Percentiles rank a stretch among this genome's conserved stretches.
Conservation (phyloP, 1,284 basidiomycete genomes). For the Moesziomyces parantarcticus region DNA sequence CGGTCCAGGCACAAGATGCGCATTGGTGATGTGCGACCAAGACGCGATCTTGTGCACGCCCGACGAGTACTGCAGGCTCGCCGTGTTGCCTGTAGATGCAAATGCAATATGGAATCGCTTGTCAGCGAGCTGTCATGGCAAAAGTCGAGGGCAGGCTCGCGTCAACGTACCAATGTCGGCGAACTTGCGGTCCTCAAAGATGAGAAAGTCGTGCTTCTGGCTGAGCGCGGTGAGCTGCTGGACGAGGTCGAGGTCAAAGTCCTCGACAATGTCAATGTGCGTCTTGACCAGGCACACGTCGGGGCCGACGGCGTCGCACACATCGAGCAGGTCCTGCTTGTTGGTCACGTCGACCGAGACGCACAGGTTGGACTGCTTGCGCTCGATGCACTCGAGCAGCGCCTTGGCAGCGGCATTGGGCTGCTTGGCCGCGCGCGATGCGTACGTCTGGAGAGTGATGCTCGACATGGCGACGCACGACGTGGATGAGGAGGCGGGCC, state of each 20-base stretch:
- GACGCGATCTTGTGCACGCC: conserved; percentile 93
- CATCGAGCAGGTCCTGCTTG: conserved; percentile 81
- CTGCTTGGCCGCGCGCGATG: conserved; percentile 48
- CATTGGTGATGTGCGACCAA: conserved; percentile 98
- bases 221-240: conserved; percentile 79
- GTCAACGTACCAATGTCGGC: conserved; percentile 88
- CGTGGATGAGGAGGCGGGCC: conserved; percentile 1
- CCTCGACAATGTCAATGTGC: conserved; percentile 94
- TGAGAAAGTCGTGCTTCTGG: conserved; percentile 88
- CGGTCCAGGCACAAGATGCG: conserved; percentile 90
- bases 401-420: conserved; percentile 58
- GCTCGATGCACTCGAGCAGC: conserved; percentile 83
- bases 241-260: conserved; percentile 84
- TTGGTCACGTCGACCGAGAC: conserved; percentile 95
- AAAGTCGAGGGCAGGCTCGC: too few species aligned
- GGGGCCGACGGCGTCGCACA: conserved; percentile 88
- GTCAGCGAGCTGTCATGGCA: too few species aligned
- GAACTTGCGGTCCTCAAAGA: conserved; percentile 99
- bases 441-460: conserved; percentile 53
- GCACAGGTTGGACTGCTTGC: conserved; percentile 90
- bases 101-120: neutral
- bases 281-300: conserved; percentile 97
- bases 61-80: conserved; percentile 90
- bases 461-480: conserved; percentile 22
- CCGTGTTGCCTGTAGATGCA: conserved; percentile 83